Evolutionary conservation across 768 basidiomycete genomes (phyloP), one percentile per base, ranked within the genome.

Genomic region (Phaeotremella fagi): DNA sequence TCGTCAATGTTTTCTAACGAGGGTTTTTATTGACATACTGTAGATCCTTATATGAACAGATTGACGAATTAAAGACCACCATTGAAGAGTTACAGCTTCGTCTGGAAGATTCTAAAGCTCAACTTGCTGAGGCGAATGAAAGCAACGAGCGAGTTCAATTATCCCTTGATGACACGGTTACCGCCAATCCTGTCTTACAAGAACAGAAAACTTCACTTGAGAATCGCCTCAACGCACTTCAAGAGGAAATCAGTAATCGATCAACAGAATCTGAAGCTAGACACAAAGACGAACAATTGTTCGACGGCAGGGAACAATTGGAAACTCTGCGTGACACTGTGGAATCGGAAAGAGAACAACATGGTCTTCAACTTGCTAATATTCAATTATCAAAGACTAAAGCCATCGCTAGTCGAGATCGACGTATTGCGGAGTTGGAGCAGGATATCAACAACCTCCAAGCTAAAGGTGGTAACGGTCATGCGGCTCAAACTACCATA

Each of bases 191-290:
- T 35, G 51, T 4, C 50, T 54, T 27, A 35, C 12, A 41, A 20
- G 38, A 41, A 20, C 12, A 41, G 38, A 41, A 41, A 20, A 41
- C 11, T 16, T 28, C 49, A 20, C 54, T 64, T 15, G 54, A 60
- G 38, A 25, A 48, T 4, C 58, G 44, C 23, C 16, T 69, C 7
- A 41, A 45, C 20, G 64, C 61, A 14, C n/a, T 62, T 3, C 53
- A 68, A 42, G 57, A 60, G 12, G 51, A 50, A 9, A 15, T 60
- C 2, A 63, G 66, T 15, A 63, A 73, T 43, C 62, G 66, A 52
- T 70, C 71, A 16, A 65, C 69, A 12, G 66, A 59, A 26, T 64
- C 65, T 16, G 66, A 69, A 47, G 58, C 69, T 0, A 42, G 61
- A 28, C 51, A 57, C n/a, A 46, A 61, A 12, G 65, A 70, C 24